Percentiles rank a stretch among this genome's conserved stretches.
Conservation (phyloP, 352 stramenopile genomes). For the Pythium sukuiense region DNA sequence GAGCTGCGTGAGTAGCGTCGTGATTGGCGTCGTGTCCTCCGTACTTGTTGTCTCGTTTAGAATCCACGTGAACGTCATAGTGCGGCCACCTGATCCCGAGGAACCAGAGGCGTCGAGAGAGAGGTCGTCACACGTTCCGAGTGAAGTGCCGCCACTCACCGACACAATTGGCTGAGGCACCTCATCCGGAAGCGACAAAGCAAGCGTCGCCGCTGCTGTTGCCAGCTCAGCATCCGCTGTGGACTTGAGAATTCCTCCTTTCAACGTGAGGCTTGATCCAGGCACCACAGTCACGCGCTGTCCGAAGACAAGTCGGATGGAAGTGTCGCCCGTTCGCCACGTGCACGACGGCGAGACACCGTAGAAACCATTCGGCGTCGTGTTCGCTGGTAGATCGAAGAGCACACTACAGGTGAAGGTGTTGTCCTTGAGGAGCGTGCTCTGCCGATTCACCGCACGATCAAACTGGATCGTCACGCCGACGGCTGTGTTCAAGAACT, state of each 20-base stretch:
- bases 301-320: slow-evolving; percentile 54
- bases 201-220: slow-evolving; percentile 32
- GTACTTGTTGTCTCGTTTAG: slow-evolving; percentile 28
- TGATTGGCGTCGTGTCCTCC: slow-evolving; percentile 27
- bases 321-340: slow-evolving; percentile 44
- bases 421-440: slow-evolving; percentile 26
- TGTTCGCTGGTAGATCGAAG: slow-evolving; percentile 45
- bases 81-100: slow-evolving; percentile 50
- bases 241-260: slow-evolving; percentile 53
- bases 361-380: slow-evolving; percentile 38
- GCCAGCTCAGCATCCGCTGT: slow-evolving; percentile 42
- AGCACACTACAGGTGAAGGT: slow-evolving; percentile 51
- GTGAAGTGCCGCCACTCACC: slow-evolving; percentile 45
- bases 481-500: slow-evolving; percentile 52
- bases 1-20: slow-evolving; percentile 29
- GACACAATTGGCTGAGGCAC: slow-evolving; percentile 42
- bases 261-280: slow-evolving; percentile 32
- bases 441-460: slow-evolving; percentile 40
- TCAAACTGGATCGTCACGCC: slow-evolving; percentile 51
- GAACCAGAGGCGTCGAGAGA: slow-evolving; percentile 57
- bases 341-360: slow-evolving; percentile 38
- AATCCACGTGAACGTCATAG: slow-evolving; percentile 59
- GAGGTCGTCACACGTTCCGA: slow-evolving; percentile 61
- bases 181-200: slow-evolving; percentile 36
- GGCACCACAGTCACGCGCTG: slow-evolving; percentile 42